A percentile compares a stretch with the other conserved stretches of the same genome.
Conservation (phyloP, 108 stramenopile genomes). For the Epithemia pelagica region DNA sequence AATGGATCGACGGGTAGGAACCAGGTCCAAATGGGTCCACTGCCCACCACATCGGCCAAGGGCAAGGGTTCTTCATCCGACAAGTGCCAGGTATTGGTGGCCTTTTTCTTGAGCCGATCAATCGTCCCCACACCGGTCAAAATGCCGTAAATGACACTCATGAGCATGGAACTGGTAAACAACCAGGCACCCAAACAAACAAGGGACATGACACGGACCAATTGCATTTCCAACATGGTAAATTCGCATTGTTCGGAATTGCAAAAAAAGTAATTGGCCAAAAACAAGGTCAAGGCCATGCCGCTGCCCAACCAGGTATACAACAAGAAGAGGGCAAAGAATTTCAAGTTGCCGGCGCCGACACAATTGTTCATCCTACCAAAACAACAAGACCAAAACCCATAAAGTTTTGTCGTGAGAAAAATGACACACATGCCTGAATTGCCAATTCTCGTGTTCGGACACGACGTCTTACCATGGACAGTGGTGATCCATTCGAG, state of each 20-base stretch:
- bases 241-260: constrained; percentile 58
- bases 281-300: constrained; percentile 55
- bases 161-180: constrained; percentile 62
- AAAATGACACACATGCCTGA: no score
- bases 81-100: constrained; percentile 47
- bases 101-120: constrained; percentile 82
- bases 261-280: constrained; percentile 75
- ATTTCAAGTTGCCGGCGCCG: constrained; percentile 79
- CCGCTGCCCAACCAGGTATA: constrained; percentile 68
- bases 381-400: no score
- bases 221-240: constrained; percentile 38
- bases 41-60: constrained; percentile 43
- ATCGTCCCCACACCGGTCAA: constrained; percentile 88
- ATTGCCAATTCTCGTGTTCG: background rate
- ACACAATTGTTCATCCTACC: constrained; percentile 95
- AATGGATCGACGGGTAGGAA: constrained; percentile 67
- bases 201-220: constrained; percentile 61
- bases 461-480: constrained; percentile 15
- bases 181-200: constrained; percentile 56
- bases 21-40: constrained; percentile 67
- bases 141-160: constrained; percentile 67
- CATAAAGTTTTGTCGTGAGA: no score
- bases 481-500: constrained; percentile 68
- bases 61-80: constrained; percentile 64
- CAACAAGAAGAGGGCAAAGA: constrained; percentile 69